A percentile compares a stretch with the other conserved stretches of the same genome.
These are phyloP conservation scores for Aspergillus alliaceus DNA, from an alignment of 2,329 filamentous ascomycete species.

Conservation along the genomic window DNA sequence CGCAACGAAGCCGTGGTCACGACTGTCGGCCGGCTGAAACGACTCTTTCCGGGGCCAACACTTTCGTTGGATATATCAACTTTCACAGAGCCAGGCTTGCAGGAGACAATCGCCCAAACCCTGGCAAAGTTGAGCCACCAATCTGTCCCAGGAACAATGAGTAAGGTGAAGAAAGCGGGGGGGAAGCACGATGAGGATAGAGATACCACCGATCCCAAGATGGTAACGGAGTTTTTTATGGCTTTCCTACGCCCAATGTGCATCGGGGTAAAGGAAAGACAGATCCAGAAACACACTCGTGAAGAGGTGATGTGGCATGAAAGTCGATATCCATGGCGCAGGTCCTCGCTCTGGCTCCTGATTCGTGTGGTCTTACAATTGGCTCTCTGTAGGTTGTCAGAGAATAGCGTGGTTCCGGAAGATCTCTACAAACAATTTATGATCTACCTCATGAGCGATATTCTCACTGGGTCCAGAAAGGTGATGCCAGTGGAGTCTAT, in stretches of 20 bases:
- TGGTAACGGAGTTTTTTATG: slow-evolving; percentile 55
- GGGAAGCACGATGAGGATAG: slow-evolving; percentile 42
- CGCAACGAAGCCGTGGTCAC: slow-evolving; percentile 38
- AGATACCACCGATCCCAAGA: slow-evolving; percentile 51
- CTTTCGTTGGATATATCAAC: slow-evolving; percentile 28
- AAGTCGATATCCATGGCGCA: slow-evolving; percentile 18
- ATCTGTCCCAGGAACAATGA: slow-evolving; percentile 32
- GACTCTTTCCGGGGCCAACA: slow-evolving; percentile 47
- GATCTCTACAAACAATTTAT: slow-evolving; percentile 54
- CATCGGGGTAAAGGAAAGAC: slow-evolving; percentile 10
- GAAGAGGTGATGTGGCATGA: slow-evolving; percentile 54
- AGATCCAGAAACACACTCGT: slow-evolving; percentile 54
- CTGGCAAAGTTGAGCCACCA: slow-evolving; percentile 41
- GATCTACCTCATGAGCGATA: slow-evolving; percentile 43
- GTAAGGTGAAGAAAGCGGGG: slow-evolving; percentile 41
- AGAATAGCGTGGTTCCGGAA: neutral
- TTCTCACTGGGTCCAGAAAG: slow-evolving; percentile 26
- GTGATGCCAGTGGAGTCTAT: neutral
- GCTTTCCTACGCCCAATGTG: slow-evolving; percentile 46
- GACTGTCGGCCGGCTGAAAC: slow-evolving; percentile 40
- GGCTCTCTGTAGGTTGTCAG: neutral
- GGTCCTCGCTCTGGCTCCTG: slow-evolving; percentile 52
- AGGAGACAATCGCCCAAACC: slow-evolving; percentile 27
- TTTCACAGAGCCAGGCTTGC: slow-evolving; percentile 26
- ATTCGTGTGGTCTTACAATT: slow-evolving; percentile 40